Evolutionary conservation across 305 asterid genomes (phyloP), one percentile per base, ranked within the genome.

Genomic region (Caryopteris hybrid): DNA sequence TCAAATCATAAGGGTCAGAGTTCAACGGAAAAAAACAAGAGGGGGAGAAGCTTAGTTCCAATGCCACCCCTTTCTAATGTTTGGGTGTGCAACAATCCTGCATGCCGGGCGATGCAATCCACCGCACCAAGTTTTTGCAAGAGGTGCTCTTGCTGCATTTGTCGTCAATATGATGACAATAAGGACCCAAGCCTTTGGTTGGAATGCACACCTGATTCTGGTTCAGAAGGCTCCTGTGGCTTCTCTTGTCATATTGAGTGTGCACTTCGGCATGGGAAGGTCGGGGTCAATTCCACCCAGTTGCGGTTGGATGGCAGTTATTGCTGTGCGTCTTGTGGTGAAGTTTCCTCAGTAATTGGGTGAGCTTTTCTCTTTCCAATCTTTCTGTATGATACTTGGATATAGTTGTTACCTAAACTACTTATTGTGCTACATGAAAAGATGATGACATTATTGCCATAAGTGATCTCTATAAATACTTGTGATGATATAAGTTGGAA

Each of bases 111-210:
- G 9, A 66, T 31, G 3, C 63, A n/a, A 14, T 17, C 71, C 14
- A 52, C 23, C 16, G 54, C 0, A 17, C 42, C 34, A 17, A 66
- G 39, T 13, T 66, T 51, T 23, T 66, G 71, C 52, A 52, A 52
- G 71, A 22, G 54, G 10, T 66, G 71, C 54, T 66, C 63, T 52
- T 66, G 71, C 31, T 66, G 63, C 21, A 66, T 66, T 9, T 66
- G 71, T 13, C 64, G 25, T 66, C 6, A 9, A 29, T 66, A 52
- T 39, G 71, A 66, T 53, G 50, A 41, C 21, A 66, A 53, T 31
- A 53, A 22, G 64, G 71, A 66, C 33, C 45, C 54, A 18, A 66
- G 54, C 47, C 61, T 66, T 31, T 66, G 71, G 71, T 39, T 66
- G 43, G 36, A 66, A 39, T 66, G 71, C 54, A 41, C 43, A 3